Conservation (phyloP, 1,284 basidiomycete genomes). For the Ganoderma leucocontextum region DNA sequence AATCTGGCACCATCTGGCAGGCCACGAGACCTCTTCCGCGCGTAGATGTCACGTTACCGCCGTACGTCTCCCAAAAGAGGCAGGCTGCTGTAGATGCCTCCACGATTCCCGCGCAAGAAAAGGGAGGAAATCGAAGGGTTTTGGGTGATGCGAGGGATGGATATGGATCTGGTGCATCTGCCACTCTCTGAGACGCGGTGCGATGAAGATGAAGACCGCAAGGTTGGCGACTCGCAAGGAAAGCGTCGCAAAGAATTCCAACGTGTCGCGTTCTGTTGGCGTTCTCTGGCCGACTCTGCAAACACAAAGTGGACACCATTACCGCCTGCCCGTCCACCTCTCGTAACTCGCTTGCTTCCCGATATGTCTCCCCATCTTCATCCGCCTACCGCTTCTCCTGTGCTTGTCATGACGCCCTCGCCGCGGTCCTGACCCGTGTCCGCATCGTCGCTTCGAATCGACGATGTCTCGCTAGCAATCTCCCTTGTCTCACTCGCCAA, state of each 20-base stretch:
- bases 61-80: constrained; percentile 23
- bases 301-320: neutral
- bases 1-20: constrained; percentile 15
- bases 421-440: constrained; percentile 4
- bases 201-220: constrained; percentile 10
- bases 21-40: constrained; percentile 22
- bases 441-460: constrained; percentile 7
- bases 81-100: constrained; percentile 12
- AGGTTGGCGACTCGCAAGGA: constrained; percentile 8
- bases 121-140: constrained; percentile 13
- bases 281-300: constrained; percentile 5
- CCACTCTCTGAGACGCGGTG: constrained; percentile 14
- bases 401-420: constrained; percentile 2
- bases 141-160: constrained; percentile 19
- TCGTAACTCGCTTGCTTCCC: constrained; percentile 29
- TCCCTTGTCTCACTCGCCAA: constrained; percentile 16
- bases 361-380: constrained; percentile 19
- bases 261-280: constrained; percentile 12
- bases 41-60: constrained; percentile 28
- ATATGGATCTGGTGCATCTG: constrained; percentile 13
- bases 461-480: constrained; percentile 3
- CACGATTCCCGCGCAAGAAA: constrained; percentile 14
- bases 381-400: constrained; percentile 1
- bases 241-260: constrained; percentile 3
- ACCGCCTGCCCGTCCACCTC: constrained; percentile 10